Percentiles rank a stretch among this genome's conserved stretches.
These are phyloP conservation scores for Paecilomyces fulvus DNA, from an alignment of 2,329 filamentous ascomycete genomes.

Conservation along the genomic window DNA sequence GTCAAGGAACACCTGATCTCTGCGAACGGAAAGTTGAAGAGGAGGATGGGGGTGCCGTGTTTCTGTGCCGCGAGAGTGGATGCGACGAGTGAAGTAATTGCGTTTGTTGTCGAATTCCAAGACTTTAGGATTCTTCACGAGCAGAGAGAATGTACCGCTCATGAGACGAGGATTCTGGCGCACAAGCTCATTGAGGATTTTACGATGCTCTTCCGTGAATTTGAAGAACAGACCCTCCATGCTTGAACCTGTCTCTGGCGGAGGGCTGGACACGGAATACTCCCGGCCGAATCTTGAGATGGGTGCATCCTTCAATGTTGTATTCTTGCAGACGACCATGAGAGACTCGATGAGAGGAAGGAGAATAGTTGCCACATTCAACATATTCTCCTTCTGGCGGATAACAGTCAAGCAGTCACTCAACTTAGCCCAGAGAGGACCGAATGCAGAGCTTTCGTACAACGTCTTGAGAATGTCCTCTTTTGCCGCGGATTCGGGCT, in stretches of 20 bases:
- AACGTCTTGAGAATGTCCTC: conserved; percentile 78
- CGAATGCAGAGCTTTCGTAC: conserved; percentile 86
- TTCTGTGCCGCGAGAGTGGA: conserved; percentile 67
- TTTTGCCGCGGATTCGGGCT: conserved; percentile 56
- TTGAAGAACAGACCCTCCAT: conserved; percentile 92
- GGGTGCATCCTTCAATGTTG: conserved; percentile 63
- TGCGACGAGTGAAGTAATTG: conserved; percentile 93
- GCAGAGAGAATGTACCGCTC: conserved; percentile 91
- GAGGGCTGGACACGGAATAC: conserved; percentile 63
- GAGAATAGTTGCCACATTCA: conserved; percentile 93
- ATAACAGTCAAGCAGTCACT: conserved; percentile 84
- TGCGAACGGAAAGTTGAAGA: conserved; percentile 79
- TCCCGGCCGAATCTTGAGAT: conserved; percentile 51
- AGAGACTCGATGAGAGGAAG: conserved; percentile 89
- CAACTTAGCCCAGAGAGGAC: conserved; percentile 82
- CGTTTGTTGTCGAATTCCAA: conserved; percentile 99
- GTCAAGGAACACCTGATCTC: conserved; percentile 94
- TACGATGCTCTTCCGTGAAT: conserved; percentile 95
- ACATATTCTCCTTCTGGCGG: conserved; percentile 84
- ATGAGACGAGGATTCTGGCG: conserved; percentile 95
- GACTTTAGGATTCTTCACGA: conserved; percentile 98
- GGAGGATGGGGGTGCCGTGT: conserved; percentile 64
- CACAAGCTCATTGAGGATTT: conserved; percentile 95
- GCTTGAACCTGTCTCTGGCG: conserved; percentile 58
- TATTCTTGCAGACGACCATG: conserved; percentile 99